Conservation (phyloP, 2,329 filamentous ascomycete species). For the Penicillium freii region DNA sequence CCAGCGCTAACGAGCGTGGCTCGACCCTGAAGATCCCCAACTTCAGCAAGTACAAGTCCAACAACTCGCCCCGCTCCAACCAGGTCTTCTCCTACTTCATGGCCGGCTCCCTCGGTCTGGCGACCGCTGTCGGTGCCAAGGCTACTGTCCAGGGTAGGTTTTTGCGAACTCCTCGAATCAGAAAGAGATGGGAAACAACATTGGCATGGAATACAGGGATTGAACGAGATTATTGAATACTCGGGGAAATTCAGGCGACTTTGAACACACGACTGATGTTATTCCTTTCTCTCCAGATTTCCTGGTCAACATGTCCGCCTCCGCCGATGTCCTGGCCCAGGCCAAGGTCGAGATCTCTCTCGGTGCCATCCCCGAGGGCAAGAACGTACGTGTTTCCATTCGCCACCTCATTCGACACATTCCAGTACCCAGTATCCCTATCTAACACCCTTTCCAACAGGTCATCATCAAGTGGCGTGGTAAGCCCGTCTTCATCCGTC, state of each 20-base stretch:
- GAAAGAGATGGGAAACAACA: slow-evolving; percentile 2
- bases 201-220: background rate
- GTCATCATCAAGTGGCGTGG: slow-evolving; percentile 99
- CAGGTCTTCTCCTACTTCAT: slow-evolving; percentile 97
- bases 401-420: background rate
- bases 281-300: slow-evolving; percentile 67
- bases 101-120: slow-evolving; percentile 90
- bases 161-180: slow-evolving; percentile 10
- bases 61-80: slow-evolving; percentile 66
- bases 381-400: slow-evolving; percentile 74
- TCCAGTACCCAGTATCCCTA: slow-evolving; percentile 5
- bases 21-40: slow-evolving; percentile 73
- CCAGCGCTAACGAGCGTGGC: slow-evolving; percentile 44
- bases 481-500: slow-evolving; percentile 99
- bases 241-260: slow-evolving; percentile 1
- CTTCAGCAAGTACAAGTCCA: slow-evolving; percentile 83
- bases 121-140: slow-evolving; percentile 92
- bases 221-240: slow-evolving; percentile 1
- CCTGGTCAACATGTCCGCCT: slow-evolving; percentile 99
- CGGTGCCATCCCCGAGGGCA: slow-evolving; percentile 89
- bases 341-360: slow-evolving; percentile 99
- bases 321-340: slow-evolving; percentile 96
- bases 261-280: slow-evolving; percentile 24
- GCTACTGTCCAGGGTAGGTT: slow-evolving; percentile 91
- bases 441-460: slow-evolving; percentile 45